Percentiles rank a stretch among this genome's conserved stretches.
These are phyloP conservation scores for Kwoniella newhampshirensis DNA, from an alignment of 768 basidiomycete species.

Conservation along the genomic window DNA sequence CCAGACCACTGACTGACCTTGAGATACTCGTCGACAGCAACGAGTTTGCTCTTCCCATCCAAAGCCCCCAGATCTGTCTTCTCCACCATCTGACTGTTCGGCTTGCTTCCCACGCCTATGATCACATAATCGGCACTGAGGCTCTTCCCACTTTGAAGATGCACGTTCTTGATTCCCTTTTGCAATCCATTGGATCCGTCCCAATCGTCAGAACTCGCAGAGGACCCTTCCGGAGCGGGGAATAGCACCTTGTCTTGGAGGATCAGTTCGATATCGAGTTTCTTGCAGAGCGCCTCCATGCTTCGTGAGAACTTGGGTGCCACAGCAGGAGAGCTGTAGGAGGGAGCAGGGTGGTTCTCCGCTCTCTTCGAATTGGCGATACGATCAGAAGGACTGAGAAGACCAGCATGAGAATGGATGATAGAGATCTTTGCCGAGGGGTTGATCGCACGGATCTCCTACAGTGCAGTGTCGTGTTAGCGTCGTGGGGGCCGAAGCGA, in stretches of 20 bases:
- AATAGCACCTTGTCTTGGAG: conserved; percentile 32
- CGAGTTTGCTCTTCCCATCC: conserved; percentile 20
- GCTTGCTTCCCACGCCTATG: conserved; percentile 42
- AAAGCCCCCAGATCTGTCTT: conserved; percentile 38
- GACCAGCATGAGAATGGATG: conserved; percentile 30
- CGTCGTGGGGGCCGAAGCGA: neutral
- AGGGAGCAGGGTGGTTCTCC: conserved; percentile 9
- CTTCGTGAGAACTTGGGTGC: conserved; percentile 34
- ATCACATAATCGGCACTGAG: conserved; percentile 47
- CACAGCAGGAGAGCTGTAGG: conserved; percentile 23
- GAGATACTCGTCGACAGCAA: conserved; percentile 42
- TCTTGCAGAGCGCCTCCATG: conserved; percentile 31
- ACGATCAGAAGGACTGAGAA: conserved; percentile 12
- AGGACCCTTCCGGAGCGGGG: conserved; percentile 20
- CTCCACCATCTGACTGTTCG: conserved; percentile 32
- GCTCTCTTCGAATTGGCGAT: conserved; percentile 10
- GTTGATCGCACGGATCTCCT: conserved; percentile 39
- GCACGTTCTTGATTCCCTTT: conserved; percentile 25
- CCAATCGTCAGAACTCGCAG: conserved; percentile 21
- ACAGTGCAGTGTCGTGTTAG: neutral
- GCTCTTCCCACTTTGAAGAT: conserved; percentile 32
- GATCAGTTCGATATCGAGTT: conserved; percentile 38
- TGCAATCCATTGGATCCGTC: conserved; percentile 40
- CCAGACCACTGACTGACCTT: conserved; percentile 25
- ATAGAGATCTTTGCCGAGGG: conserved; percentile 42